phyloP scores from a whole-genome alignment of 1,139 yeast genomes.

The Saccharomyces hybrid region DNA sequence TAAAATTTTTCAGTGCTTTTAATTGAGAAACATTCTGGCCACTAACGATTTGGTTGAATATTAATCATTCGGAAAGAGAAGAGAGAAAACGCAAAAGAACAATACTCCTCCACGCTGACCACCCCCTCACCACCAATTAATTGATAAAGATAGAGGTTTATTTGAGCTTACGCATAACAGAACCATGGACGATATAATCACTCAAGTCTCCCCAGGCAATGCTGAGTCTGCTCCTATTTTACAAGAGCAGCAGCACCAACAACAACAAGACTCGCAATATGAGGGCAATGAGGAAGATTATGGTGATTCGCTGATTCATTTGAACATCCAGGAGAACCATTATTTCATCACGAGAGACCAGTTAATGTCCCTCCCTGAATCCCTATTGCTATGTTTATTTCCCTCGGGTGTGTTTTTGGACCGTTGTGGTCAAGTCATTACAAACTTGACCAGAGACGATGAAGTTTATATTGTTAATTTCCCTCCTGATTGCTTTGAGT shows the following conservation, averaged over 20 bases:
- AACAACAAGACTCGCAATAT: constrained; percentile 6
- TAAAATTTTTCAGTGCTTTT: background rate
- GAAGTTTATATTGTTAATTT: constrained; percentile 67
- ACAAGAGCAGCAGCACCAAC: background rate
- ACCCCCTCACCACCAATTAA: background rate
- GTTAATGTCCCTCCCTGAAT: constrained; percentile 84
- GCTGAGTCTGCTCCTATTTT: constrained; percentile 3
- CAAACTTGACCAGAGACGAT: constrained; percentile 69
- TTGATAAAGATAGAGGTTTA: background rate
- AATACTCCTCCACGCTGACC: background rate
- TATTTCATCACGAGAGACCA: constrained; percentile 81
- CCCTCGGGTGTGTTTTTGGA: constrained; percentile 91
- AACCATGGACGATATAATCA: constrained; percentile 39
- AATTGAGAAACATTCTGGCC: background rate
- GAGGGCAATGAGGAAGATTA: constrained; percentile 37
- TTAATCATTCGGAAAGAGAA: background rate
- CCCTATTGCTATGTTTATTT: constrained; percentile 73
- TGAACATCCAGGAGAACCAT: constrained; percentile 66
- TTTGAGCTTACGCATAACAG: background rate
- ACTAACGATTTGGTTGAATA: background rate
- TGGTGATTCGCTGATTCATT: constrained; percentile 55
- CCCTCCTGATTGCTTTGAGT: constrained; percentile 77
- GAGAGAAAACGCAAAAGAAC: background rate
- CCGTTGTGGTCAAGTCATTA: constrained; percentile 60
- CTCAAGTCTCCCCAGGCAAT: constrained; percentile 53